These are phyloP conservation scores for Ramaria sp. DNA, from an alignment of 768 basidiomycete genomes.

Conservation along the genomic window DNA sequence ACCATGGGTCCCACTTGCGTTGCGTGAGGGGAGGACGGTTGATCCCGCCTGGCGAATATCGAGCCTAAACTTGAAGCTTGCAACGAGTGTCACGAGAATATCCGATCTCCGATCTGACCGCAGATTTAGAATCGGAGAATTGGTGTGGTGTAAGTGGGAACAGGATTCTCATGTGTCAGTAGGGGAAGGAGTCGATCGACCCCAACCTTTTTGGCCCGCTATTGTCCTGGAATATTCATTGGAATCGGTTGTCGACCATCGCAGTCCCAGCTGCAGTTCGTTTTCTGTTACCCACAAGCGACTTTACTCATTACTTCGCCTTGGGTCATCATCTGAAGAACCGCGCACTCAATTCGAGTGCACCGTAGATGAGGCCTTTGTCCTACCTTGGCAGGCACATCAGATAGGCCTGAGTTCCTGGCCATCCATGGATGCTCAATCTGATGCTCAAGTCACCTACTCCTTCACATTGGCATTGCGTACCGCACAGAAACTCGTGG, in stretches of 20 bases:
- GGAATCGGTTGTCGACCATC: neutral
- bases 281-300: neutral
- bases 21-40: neutral
- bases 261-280: no score
- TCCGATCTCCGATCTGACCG: neutral
- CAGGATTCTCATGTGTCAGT: slow-evolving; percentile 3
- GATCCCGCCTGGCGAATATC: neutral
- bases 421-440: neutral
- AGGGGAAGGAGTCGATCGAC: slow-evolving; percentile 13
- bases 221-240: slow-evolving; percentile 17
- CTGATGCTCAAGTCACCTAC: neutral
- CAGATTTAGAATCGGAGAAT: slow-evolving; percentile 30
- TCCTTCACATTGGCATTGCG: neutral
- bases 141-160: slow-evolving; percentile 56
- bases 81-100: neutral
- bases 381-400: slow-evolving; percentile 1
- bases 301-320: neutral
- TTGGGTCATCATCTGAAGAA: neutral
- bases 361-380: neutral
- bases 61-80: neutral
- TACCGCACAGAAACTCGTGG: neutral
- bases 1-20: neutral
- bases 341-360: neutral
- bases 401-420: neutral
- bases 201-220: slow-evolving; percentile 64